Evolutionary conservation across 257 asterid genomes (phyloP), one percentile per base, ranked within the genome.

Genomic region (Schizonepeta tenuifolia): DNA sequence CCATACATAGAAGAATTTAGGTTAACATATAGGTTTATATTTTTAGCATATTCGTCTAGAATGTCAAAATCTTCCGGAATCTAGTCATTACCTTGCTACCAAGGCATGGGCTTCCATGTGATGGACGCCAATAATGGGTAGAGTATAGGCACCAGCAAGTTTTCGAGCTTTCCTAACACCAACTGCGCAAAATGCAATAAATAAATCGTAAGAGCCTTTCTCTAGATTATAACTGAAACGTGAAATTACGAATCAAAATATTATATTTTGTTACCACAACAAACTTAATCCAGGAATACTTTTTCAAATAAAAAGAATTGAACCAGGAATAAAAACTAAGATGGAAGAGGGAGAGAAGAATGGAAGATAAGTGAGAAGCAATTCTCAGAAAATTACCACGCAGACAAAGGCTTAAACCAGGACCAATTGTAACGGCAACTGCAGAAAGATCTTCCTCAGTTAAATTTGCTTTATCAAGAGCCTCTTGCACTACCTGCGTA

Each of bases 51-150:
- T 57, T 65, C 44, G n/a, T 40, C 41, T 56, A 73, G 22, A 7
- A 65, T 51, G 49, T 9, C 28, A 17, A n/a, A n/a, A 67, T 44
- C 28, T 55, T 70, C 60, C 66, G 15, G 49, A 74, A 26, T 35
- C 15, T 47, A 26, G 67, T 12, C 28, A 55, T 72, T 85, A 90
- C 99, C 99, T 88, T 77, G 99, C 92, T 65, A 95, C 96, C 73
- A 92, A 83, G 78, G 98, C 91, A 79, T 95, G 98, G 70, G 98
- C 98, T 85, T 95, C 98, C 98, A 92, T 95, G 87, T 90, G 99
- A 81, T 92, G 98, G 66, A 95, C 96, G 46, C 96, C 96, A 15
- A 92, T 85, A 77, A 95, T 86, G 60, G 98, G 98, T 70, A 95
- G 79, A 80, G 83, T 58, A 69, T 82, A 81, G 46, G 83, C 67